Evolutionary conservation across 169 alveolate genomes (phyloP).

Genomic region (Eimeria maxima): DNA sequence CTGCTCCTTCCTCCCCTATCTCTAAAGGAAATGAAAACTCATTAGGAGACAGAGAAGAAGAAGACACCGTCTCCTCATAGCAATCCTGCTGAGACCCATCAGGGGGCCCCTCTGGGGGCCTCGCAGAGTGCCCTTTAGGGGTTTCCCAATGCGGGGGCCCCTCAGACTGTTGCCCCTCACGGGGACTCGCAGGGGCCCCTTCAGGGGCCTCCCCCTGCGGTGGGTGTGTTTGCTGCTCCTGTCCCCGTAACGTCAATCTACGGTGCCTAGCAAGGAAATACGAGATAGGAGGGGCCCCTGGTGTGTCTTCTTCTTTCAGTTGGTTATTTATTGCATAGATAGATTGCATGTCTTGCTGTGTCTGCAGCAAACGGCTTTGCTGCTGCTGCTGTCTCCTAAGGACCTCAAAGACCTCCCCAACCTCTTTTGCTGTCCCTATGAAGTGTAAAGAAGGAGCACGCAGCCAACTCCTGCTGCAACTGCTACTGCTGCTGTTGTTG

Average conservation of each 20-base stretch:
- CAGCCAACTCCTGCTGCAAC: background rate
- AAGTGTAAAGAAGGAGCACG: background rate
- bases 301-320: background rate
- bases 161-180: background rate
- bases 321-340: too few species aligned
- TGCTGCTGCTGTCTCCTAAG: conserved; percentile 45
- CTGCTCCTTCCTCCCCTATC: background rate
- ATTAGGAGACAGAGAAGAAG: background rate
- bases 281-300: background rate
- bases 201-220: background rate
- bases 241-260: background rate
- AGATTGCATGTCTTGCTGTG: background rate
- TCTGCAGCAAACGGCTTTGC: background rate
- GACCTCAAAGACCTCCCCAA: conserved; percentile 2
- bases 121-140: background rate
- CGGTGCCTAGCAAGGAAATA: conserved; percentile 4
- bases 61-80: too few species aligned
- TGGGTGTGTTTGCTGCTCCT: background rate
- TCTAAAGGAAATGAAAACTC: background rate
- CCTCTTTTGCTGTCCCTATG: background rate
- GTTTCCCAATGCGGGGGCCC: background rate
- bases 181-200: background rate
- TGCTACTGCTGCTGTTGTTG: background rate
- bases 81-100: background rate
- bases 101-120: too few species aligned